Evolutionary conservation across 768 basidiomycete genomes (phyloP), one percentile per base, ranked within the genome.

Genomic region (Lentinula raphanica): DNA sequence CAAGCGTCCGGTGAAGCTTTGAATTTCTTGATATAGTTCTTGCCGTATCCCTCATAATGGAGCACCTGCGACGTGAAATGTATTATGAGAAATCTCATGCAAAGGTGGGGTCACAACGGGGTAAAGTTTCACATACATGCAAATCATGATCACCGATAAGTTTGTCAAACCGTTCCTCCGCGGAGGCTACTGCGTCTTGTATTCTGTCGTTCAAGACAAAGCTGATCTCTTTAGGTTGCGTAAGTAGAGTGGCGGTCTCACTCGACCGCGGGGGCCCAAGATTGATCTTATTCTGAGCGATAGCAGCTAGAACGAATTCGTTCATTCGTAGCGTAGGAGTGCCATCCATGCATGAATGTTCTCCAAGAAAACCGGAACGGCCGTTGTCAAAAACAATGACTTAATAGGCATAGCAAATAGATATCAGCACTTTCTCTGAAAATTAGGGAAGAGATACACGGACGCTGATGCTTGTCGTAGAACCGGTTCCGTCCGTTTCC

Each of bases 381-480:
- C 94, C 97, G 64, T 94, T 94, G 59, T 94, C 92, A 67, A 92
- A 96, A 7, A 99, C 92, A 65, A 99, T 84, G 55, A 98, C 93
- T 94, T n/a, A n/a, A n/a, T n/a, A n/a, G 67, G 28, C n/a, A 27
- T 46, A 21, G 11, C 3, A 32, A 25, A 58, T 12, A 23, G 51
- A 13, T 40, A 27, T 27, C 13, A 44, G 11, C 28, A 53, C 12
- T n/a, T n/a, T n/a, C n/a, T 23, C 32, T 32, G n/a, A 32, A 49
- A 44, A 27, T 15, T 23, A 53, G 11, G 29, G 44, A 28, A 54
- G 3, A 27, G 17, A 42, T 23, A 40, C 4, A 78, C 88, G 32
- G 68, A 94, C 92, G 66, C 67, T 98, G 92, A 68, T 98, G 96
- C 72, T 99, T 99, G 77, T 98, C 97, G 68, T 87, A 98, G 79